Evolutionary conservation across 495 filamentous ascomycete genomes (phyloP).

Genomic region (Penicillium ochrochloron): DNA sequence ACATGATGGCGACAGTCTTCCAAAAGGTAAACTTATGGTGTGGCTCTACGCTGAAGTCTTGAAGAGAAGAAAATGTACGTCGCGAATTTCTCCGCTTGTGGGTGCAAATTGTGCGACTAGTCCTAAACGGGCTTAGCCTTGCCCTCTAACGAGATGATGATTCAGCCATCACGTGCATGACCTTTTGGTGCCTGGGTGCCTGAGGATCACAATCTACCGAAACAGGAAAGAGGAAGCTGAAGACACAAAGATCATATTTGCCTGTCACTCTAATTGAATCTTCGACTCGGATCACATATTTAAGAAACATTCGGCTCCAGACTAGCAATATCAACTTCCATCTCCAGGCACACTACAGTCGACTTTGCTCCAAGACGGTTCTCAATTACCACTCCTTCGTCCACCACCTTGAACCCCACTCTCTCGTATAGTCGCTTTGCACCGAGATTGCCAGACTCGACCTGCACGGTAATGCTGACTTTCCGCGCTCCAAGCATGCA

Average conservation of each 20-base stretch:
- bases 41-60: constrained; percentile 63
- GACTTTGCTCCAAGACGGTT: constrained; percentile 5
- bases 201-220: not conserved
- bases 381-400: constrained; percentile 25
- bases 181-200: constrained; percentile 6
- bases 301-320: not conserved
- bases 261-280: not conserved
- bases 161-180: constrained; percentile 24
- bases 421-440: constrained; percentile 51
- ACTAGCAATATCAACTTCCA: constrained; percentile 2
- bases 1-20: constrained; percentile 72
- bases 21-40: constrained; percentile 70
- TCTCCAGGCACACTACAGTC: constrained; percentile 11
- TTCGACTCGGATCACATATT: not conserved
- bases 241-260: not conserved
- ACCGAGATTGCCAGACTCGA: constrained; percentile 41
- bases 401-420: constrained; percentile 44
- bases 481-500: constrained; percentile 17
- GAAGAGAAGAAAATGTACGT: constrained; percentile 31
- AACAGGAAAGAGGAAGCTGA: too few species aligned
- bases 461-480: constrained; percentile 38
- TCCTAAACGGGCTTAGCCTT: constrained; percentile 33
- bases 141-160: constrained; percentile 42
- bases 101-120: constrained; percentile 39
- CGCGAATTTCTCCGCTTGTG: constrained; percentile 56